Conservation (phyloP, 2,329 filamentous ascomycete species). For the Aspergillus sp. region DNA sequence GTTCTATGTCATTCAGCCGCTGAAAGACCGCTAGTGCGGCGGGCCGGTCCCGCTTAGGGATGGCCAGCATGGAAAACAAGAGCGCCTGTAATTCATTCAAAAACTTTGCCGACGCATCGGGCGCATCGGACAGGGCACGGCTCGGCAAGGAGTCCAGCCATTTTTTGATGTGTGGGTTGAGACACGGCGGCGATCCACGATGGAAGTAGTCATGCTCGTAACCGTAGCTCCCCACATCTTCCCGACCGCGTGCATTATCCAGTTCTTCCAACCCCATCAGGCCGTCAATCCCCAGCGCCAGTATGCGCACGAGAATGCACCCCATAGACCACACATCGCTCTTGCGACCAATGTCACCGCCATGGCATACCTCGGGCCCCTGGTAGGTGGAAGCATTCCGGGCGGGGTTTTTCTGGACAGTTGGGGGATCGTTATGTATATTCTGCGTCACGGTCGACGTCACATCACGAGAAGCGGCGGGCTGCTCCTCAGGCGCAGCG, state of each 20-base stretch:
- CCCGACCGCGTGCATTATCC: slow-evolving; percentile 1
- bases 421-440: not conserved
- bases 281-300: slow-evolving; percentile 8
- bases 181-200: slow-evolving; percentile 2
- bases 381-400: slow-evolving; percentile 3
- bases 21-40: not conserved
- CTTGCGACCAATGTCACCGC: slow-evolving; percentile 1
- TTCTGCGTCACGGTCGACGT: not conserved
- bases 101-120: not conserved
- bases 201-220: slow-evolving; percentile 6
- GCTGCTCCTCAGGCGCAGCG: not conserved
- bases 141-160: slow-evolving; percentile 5
- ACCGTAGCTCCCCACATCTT: slow-evolving; percentile 1
- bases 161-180: slow-evolving; percentile 8
- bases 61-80: slow-evolving; percentile 1
- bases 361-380: slow-evolving; percentile 6
- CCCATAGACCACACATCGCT: slow-evolving; percentile 16
- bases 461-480: not conserved
- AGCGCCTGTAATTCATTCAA: not conserved
- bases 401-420: too few relatives aligned
- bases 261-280: slow-evolving; percentile 1
- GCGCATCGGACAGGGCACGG: not conserved
- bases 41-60: slow-evolving; percentile 3
- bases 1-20: not conserved
- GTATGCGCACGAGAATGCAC: slow-evolving; percentile 11